Evolutionary conservation across 495 filamentous ascomycete species (phyloP).

Genomic region (Trypethelium eluteriae): DNA sequence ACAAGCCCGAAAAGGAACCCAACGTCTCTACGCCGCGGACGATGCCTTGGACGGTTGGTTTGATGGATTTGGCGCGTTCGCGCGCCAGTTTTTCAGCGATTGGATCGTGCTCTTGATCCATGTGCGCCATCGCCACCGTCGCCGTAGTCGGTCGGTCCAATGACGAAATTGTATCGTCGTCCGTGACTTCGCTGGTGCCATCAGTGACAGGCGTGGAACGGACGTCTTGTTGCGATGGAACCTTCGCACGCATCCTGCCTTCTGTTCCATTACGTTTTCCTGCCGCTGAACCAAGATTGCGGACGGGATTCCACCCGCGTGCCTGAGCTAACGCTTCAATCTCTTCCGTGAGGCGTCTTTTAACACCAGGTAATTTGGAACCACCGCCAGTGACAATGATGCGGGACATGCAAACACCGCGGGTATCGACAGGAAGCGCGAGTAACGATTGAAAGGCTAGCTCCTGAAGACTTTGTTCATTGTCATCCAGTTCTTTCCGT

Average conservation of each 20-base stretch:
- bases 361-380: constrained; percentile 71
- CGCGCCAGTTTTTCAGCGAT: constrained; percentile 56
- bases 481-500: constrained; percentile 63
- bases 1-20: constrained; percentile 83
- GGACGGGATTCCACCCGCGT: constrained; percentile 69
- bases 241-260: neutral
- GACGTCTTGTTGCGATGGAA: neutral
- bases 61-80: constrained; percentile 42
- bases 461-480: constrained; percentile 66
- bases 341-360: constrained; percentile 69
- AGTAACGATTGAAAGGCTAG: constrained; percentile 72
- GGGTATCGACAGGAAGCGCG: constrained; percentile 68
- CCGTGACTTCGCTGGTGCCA: neutral
- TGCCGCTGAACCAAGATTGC: constrained; percentile 36
- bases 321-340: constrained; percentile 53
- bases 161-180: neutral
- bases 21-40: constrained; percentile 73
- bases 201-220: neutral
- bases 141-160: neutral
- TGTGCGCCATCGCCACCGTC: constrained; percentile 6
- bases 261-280: constrained; percentile 38
- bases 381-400: constrained; percentile 83
- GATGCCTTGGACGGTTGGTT: constrained; percentile 44
- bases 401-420: constrained; percentile 78
- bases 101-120: constrained; percentile 49